These are phyloP conservation scores for Ceratocystis lukuohia DNA, from an alignment of 2,329 filamentous ascomycete species.

Conservation along the genomic window DNA sequence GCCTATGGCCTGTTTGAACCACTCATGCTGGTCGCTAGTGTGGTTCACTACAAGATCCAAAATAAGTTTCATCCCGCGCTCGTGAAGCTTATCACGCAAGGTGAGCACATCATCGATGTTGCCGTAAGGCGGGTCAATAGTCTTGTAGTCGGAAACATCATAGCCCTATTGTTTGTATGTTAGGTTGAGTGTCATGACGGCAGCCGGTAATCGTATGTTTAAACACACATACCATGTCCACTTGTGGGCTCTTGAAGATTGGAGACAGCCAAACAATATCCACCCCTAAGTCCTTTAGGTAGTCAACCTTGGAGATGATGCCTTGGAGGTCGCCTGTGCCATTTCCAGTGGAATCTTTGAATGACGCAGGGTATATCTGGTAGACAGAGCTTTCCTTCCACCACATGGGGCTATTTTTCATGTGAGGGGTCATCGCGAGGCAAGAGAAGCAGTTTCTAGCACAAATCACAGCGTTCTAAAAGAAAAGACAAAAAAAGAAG, in stretches of 20 bases:
- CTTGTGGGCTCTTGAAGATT: slow-evolving; percentile 40
- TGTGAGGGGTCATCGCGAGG: not conserved
- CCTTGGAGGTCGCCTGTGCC: slow-evolving; percentile 45
- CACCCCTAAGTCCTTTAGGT: slow-evolving; percentile 41
- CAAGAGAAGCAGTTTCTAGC: not conserved
- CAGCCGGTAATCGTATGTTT: not conserved
- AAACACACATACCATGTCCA: slow-evolving; percentile 40
- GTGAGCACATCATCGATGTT: slow-evolving; percentile 52
- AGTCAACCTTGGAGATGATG: slow-evolving; percentile 43
- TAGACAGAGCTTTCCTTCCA: slow-evolving; percentile 50
- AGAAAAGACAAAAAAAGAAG: not conserved
- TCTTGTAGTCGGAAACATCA: slow-evolving; percentile 55
- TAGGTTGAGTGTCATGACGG: not conserved
- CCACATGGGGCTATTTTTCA: slow-evolving; percentile 30
- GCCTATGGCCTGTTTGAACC: slow-evolving; percentile 54
- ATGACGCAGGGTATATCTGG: slow-evolving; percentile 49
- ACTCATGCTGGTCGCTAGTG: slow-evolving; percentile 48
- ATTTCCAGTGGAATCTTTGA: slow-evolving; percentile 44
- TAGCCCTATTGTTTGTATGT: slow-evolving; percentile 37
- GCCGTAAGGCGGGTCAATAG: slow-evolving; percentile 53
- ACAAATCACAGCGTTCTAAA: not conserved
- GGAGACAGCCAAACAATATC: slow-evolving; percentile 45
- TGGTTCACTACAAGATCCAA: slow-evolving; percentile 66
- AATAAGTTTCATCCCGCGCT: slow-evolving; percentile 53
- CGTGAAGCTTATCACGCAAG: slow-evolving; percentile 47